phyloP scores from a whole-genome alignment of 257 asterid species.

The Fraxinus pennsylvanica region DNA sequence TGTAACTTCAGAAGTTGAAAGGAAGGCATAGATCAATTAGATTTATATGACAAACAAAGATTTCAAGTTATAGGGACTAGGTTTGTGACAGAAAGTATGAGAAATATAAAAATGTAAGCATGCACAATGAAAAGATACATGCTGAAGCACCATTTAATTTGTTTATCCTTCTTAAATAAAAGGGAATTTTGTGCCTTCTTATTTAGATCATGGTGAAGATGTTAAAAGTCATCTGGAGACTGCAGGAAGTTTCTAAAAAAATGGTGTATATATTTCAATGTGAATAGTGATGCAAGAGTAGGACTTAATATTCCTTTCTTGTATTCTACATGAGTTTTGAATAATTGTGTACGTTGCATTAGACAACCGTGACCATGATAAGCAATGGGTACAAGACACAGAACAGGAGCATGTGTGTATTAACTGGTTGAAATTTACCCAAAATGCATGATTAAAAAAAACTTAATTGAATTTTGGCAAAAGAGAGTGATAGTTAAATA shows the following conservation, averaged over 20 bases:
- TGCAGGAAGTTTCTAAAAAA: background rate
- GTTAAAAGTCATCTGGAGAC: background rate
- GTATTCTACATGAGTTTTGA: background rate
- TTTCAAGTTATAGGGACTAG: background rate
- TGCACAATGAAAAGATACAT: background rate
- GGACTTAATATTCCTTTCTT: background rate
- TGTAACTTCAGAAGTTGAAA: background rate
- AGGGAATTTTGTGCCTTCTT: background rate
- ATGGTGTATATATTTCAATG: background rate
- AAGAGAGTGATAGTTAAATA: background rate
- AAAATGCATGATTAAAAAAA: background rate
- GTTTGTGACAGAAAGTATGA: background rate
- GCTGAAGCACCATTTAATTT: background rate
- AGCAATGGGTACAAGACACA: background rate
- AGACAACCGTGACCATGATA: background rate
- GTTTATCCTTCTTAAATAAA: background rate
- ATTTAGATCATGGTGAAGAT: background rate
- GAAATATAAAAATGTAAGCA: background rate
- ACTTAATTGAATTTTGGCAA: slow-evolving; percentile 3
- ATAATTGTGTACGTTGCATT: background rate
- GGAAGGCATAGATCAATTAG: background rate
- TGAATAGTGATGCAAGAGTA: background rate
- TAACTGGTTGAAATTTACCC: background rate
- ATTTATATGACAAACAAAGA: background rate
- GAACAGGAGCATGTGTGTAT: slow-evolving; percentile 2